Percentiles rank a stretch among this genome's conserved stretches.
Conservation (phyloP, 305 asterid genomes). For the Euphrasia arctica region DNA sequence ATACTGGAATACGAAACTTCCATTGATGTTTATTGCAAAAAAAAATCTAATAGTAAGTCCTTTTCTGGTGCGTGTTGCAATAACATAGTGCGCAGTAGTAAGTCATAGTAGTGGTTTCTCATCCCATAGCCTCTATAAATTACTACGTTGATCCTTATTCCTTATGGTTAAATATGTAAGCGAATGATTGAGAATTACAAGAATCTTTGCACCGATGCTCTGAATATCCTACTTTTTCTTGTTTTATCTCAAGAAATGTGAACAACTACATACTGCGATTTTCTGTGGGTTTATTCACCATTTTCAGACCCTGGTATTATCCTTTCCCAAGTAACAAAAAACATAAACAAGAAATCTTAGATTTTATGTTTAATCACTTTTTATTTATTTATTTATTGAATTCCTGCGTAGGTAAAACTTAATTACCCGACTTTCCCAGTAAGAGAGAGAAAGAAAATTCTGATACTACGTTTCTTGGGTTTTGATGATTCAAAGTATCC, state of each 20-base stretch:
- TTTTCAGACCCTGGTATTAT: conserved; percentile 2
- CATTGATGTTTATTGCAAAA: conserved; percentile 8
- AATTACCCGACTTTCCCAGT: neutral
- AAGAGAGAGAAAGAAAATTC: neutral
- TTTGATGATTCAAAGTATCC: conserved; percentile 18
- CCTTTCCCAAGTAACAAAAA: neutral
- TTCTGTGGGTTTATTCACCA: conserved; percentile 14
- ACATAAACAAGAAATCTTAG: neutral
- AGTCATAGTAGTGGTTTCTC: conserved; percentile 22
- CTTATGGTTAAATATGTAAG: conserved; percentile 18
- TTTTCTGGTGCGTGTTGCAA: conserved; percentile 19
- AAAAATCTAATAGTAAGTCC: conserved; percentile 1
- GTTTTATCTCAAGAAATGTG: conserved; percentile 22
- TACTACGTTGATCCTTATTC: conserved; percentile 17
- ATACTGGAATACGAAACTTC: conserved; percentile 16
- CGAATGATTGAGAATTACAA: conserved; percentile 29
- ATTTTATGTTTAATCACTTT: neutral
- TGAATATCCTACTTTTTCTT: conserved; percentile 24
- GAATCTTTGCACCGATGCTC: conserved; percentile 38
- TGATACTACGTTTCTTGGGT: conserved; percentile 2
- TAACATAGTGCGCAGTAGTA: conserved; percentile 21
- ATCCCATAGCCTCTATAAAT: conserved; percentile 12
- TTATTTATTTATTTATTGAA: neutral
- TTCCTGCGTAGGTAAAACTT: neutral
- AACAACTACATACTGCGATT: conserved; percentile 2